Evolutionary conservation across 768 basidiomycete species (phyloP).

Genomic region (Suillus brevipes): DNA sequence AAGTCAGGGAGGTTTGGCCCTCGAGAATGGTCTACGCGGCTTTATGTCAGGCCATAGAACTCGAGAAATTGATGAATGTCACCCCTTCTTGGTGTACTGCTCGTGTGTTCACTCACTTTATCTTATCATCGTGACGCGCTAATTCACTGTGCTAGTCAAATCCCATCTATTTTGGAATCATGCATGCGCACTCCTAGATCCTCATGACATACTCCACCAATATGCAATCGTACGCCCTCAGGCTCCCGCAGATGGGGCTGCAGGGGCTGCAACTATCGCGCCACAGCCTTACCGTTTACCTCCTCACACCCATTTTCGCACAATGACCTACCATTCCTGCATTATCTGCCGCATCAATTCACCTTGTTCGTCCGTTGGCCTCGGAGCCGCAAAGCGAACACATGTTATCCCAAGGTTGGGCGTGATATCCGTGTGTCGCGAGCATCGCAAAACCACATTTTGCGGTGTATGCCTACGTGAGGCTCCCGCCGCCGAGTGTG

Average conservation of each 20-base stretch:
- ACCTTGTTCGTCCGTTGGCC: constrained; percentile 50
- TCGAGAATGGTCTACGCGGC: constrained; percentile 60
- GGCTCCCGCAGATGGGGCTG: constrained; percentile 28
- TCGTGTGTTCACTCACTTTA: constrained; percentile 43
- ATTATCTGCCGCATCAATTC: constrained; percentile 69
- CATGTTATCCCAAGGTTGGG: constrained; percentile 45
- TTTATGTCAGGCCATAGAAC: constrained; percentile 59
- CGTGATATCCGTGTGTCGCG: constrained; percentile 54
- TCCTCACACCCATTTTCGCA: constrained; percentile 62
- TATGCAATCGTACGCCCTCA: constrained; percentile 47
- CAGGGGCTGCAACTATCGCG: constrained; percentile 35
- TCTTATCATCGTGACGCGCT: constrained; percentile 8
- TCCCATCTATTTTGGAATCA: constrained; percentile 71
- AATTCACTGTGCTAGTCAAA: constrained; percentile 50
- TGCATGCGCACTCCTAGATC: constrained; percentile 61
- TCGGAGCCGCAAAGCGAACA: constrained; percentile 50
- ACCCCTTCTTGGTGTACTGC: constrained; percentile 61
- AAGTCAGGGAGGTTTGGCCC: constrained; percentile 56
- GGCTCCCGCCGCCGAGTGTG: constrained; percentile 45
- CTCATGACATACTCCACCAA: constrained; percentile 52
- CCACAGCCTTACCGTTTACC: constrained; percentile 41
- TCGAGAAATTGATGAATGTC: constrained; percentile 64
- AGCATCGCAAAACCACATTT: constrained; percentile 62
- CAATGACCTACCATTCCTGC: constrained; percentile 56
- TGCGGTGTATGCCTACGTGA: constrained; percentile 75